Evolutionary conservation across 768 basidiomycete species (phyloP), one percentile per base, ranked within the genome.

Genomic region (Grammothele lineata): DNA sequence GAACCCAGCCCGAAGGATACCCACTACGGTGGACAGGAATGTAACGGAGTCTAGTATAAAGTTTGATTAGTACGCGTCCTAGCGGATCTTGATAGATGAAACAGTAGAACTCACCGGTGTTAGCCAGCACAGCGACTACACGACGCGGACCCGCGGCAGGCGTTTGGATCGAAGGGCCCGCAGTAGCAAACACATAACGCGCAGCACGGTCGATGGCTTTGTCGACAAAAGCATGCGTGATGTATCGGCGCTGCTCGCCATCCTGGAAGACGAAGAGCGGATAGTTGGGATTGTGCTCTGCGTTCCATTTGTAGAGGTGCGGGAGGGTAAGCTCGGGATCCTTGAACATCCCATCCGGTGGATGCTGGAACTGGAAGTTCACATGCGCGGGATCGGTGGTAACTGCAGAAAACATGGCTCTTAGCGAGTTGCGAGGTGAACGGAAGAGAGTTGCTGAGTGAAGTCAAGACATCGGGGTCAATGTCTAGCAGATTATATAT

Each of bases 301-400:
- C 44, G 41, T 71, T 64, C 61, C 61, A 71, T 33, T 72, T 71
- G 26, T 62, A 65, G 9, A 71, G 40, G 45, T 71, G 56, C 4
- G 67, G 65, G 0, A 71, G 32, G 1, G 61, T 60, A 10, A 70
- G n/a, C n/a, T n/a, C n/a, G n/a, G n/a, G n/a, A n/a, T n/a, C n/a
- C n/a, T n/a, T n/a, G n/a, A n/a, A n/a, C n/a, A n/a, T n/a, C n/a
- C n/a, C n/a, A n/a, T n/a, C n/a, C n/a, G n/a, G n/a, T n/a, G n/a
- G n/a, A n/a, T n/a, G n/a, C n/a, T n/a, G n/a, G n/a, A n/a, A n/a
- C n/a, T n/a, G n/a, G n/a, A n/a, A n/a, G n/a, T n/a, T n/a, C n/a
- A n/a, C n/a, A n/a, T n/a, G n/a, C n/a, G n/a, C n/a, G n/a, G n/a
- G n/a, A n/a, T n/a, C n/a, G n/a, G n/a, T n/a, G n/a, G n/a, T n/a